Conservation (phyloP, 371 early-diverging fungal species). For the Coemansia sp. region DNA sequence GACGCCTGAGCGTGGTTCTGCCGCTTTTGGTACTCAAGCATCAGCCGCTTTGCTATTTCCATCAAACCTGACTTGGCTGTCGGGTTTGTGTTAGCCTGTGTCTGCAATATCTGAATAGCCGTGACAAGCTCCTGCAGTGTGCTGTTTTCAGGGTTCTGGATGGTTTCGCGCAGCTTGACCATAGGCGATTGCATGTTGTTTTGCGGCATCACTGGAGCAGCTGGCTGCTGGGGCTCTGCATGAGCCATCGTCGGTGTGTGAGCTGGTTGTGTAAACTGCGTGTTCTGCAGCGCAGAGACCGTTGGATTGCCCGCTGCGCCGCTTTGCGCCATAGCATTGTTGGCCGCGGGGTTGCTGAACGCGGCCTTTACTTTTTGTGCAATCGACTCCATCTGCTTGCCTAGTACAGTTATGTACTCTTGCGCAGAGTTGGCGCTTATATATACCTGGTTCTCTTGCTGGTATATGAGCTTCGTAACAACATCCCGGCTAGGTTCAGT, state of each 20-base stretch:
- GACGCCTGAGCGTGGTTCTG: conserved; percentile 15
- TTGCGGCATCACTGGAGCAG: conserved; percentile 6
- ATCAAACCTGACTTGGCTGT: conserved; percentile 1
- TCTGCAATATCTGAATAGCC: conserved; percentile 22
- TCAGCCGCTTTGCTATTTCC: conserved; percentile 8
- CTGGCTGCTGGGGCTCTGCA: conserved; percentile 9
- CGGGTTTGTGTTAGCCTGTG: conserved; percentile 7
- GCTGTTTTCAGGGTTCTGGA: conserved; percentile 25
- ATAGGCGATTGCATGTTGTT: background rate
- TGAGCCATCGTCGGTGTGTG: conserved; percentile 1
- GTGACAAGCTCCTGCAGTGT: conserved; percentile 14
- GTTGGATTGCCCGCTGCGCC: conserved; percentile 12
- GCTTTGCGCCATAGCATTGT: conserved; percentile 10
- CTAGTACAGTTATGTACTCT: conserved; percentile 22
- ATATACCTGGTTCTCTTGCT: conserved; percentile 16
- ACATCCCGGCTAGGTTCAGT: conserved; percentile 6
- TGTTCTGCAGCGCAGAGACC: conserved; percentile 6
- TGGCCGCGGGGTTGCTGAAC: conserved; percentile 5
- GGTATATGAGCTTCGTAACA: conserved; percentile 6
- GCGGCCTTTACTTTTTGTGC: conserved; percentile 14
- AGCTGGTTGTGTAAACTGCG: conserved; percentile 10
- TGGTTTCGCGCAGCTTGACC: conserved; percentile 17
- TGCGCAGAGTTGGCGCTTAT: conserved; percentile 15
- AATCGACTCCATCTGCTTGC: conserved; percentile 3
- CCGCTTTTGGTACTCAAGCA: conserved; percentile 12